A percentile compares a stretch with the other conserved stretches of the same genome.
Conservation (phyloP, 306 rosid species). For the Vigna mungo region DNA sequence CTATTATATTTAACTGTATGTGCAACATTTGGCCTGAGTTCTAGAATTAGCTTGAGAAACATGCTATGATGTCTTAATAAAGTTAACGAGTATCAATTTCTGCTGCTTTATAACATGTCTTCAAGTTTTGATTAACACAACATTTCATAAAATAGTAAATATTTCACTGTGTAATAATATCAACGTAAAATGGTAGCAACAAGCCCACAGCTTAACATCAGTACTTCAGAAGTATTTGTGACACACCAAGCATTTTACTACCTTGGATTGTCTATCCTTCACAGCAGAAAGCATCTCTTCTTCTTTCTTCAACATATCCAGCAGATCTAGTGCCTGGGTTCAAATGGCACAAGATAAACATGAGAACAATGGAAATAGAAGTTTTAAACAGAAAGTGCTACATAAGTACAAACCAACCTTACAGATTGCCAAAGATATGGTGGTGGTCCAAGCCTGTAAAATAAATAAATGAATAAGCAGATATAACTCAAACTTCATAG, state of each 20-base stretch:
- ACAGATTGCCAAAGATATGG: conserved; percentile 82
- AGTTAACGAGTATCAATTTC: conserved; percentile 6
- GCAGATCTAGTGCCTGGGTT: conserved; percentile 75
- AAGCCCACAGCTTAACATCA: not conserved
- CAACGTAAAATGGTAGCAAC: conserved; percentile 16
- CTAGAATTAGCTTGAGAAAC: conserved; percentile 29
- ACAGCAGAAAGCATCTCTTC: conserved; percentile 85
- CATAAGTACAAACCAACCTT: conserved; percentile 66
- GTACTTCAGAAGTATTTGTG: conserved; percentile 13
- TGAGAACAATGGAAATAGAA: conserved; percentile 37
- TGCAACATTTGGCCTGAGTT: conserved; percentile 4
- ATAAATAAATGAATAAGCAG: conserved; percentile 34
- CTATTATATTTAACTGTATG: not conserved
- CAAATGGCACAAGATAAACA: conserved; percentile 28
- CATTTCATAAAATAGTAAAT: conserved; percentile 7
- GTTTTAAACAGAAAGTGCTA: conserved; percentile 22
- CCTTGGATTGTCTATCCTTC: conserved; percentile 82
- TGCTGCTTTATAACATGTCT: not conserved
- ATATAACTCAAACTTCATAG: not conserved
- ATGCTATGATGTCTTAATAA: not conserved
- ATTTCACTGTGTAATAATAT: not conserved
- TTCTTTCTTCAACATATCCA: conserved; percentile 91
- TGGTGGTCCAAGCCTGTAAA: conserved; percentile 86
- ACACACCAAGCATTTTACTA: conserved; percentile 43
- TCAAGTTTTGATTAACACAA: conserved; percentile 3